A percentile compares a stretch with the other conserved stretches of the same genome.
These are phyloP conservation scores for Paecilomyces sp. DNA, from an alignment of 2,329 filamentous ascomycete genomes.

Conservation along the genomic window DNA sequence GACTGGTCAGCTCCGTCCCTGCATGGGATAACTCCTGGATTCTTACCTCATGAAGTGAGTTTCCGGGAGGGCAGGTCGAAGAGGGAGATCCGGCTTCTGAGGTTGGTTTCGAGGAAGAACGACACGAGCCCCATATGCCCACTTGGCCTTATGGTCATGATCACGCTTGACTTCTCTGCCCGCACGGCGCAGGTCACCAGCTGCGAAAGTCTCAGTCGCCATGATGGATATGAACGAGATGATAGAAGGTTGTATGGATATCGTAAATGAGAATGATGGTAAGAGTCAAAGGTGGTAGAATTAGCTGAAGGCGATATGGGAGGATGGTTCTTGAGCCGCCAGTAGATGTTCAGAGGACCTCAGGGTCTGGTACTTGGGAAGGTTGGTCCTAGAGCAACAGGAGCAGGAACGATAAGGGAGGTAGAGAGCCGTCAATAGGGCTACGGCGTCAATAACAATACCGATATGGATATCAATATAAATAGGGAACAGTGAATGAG, in stretches of 20 bases:
- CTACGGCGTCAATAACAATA: neutral
- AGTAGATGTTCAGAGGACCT: neutral
- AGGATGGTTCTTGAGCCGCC: neutral
- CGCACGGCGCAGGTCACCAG: slow-evolving; percentile 48
- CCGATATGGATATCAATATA: too few species aligned
- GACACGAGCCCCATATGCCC: slow-evolving; percentile 26
- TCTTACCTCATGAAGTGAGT: slow-evolving; percentile 12
- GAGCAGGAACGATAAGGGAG: neutral
- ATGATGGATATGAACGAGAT: slow-evolving; percentile 4
- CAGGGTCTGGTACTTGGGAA: neutral
- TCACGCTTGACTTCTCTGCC: slow-evolving; percentile 42
- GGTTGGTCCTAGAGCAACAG: neutral
- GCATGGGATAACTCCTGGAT: neutral
- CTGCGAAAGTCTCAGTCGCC: slow-evolving; percentile 32
- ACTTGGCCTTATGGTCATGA: slow-evolving; percentile 34
- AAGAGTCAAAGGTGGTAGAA: neutral
- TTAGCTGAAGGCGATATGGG: neutral
- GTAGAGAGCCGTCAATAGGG: neutral
- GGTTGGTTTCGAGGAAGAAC: slow-evolving; percentile 5
- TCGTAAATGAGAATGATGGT: neutral
- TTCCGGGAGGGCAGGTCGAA: slow-evolving; percentile 12
- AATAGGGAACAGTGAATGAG: neutral
- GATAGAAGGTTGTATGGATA: neutral
- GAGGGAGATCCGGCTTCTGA: slow-evolving; percentile 2
- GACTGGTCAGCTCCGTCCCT: neutral